phyloP scores from a whole-genome alignment of 176 grass and related monocot species.

The Paspalum vaginatum region DNA sequence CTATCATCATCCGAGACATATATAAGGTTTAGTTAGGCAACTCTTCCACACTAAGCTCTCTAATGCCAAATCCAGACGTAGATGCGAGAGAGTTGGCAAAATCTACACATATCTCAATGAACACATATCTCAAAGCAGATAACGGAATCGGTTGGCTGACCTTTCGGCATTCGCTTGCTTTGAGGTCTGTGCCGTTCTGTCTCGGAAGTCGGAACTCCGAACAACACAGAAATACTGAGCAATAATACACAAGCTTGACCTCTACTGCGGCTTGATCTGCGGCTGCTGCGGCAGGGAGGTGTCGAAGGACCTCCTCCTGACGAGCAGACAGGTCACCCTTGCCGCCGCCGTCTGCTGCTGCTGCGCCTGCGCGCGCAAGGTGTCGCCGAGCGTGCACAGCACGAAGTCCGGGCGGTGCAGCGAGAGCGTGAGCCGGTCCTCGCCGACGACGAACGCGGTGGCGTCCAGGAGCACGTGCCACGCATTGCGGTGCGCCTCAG shows the following conservation, averaged over 20 bases:
- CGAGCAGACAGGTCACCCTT: conserved; percentile 57
- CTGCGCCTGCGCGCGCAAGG: conserved; percentile 22
- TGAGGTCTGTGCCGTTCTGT: no score
- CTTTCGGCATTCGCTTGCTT: no score
- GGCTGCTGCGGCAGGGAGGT: not conserved
- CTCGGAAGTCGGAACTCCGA: no score
- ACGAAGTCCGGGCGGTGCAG: conserved; percentile 78
- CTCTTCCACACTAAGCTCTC: no score
- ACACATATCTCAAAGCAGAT: no score
- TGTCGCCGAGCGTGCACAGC: conserved; percentile 46
- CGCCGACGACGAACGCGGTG: conserved; percentile 45
- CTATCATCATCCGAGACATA: no score
- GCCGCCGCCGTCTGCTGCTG: conserved; percentile 25
- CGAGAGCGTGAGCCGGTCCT: conserved; percentile 58
- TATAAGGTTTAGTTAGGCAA: no score
- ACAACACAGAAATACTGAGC: no score
- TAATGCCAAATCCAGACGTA: no score
- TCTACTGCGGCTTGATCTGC: not conserved
- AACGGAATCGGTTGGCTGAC: no score
- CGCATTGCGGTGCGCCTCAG: conserved; percentile 71
- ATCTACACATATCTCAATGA: no score
- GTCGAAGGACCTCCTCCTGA: conserved; percentile 63
- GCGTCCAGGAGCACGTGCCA: conserved; percentile 81
- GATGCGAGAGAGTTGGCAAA: no score
- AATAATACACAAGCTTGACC: not conserved